phyloP scores from a whole-genome alignment of 768 basidiomycete species.

The Xanthoconium stramineum region DNA sequence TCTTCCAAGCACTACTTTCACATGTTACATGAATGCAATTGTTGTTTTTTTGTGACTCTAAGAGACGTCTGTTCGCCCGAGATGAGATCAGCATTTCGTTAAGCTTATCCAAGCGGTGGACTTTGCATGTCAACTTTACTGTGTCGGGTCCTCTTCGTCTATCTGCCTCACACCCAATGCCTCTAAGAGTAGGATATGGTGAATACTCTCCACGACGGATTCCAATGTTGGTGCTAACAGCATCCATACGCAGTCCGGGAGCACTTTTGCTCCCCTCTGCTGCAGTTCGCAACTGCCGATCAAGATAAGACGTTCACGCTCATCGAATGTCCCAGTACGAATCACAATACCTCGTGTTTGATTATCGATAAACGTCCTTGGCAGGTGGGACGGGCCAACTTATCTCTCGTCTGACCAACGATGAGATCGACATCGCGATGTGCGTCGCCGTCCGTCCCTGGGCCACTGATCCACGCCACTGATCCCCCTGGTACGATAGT shows the following conservation, averaged over 20 bases:
- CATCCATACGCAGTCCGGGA: constrained; percentile 56
- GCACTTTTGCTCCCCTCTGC: constrained; percentile 89
- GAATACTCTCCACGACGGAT: not conserved
- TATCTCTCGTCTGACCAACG: constrained; percentile 67
- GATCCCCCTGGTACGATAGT: constrained; percentile 35
- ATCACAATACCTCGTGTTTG: not conserved
- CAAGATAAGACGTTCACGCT: constrained; percentile 71
- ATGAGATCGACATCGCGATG: constrained; percentile 85
- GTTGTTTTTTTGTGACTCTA: constrained; percentile 3
- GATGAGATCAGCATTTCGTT: not conserved
- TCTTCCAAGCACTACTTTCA: not conserved
- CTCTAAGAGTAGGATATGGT: constrained; percentile 34
- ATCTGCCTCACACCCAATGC: constrained; percentile 16
- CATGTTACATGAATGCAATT: constrained; percentile 15
- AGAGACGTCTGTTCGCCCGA: not conserved
- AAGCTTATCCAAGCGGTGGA: not conserved
- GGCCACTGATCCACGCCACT: not conserved
- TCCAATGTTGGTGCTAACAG: constrained; percentile 3
- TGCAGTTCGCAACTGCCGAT: constrained; percentile 77
- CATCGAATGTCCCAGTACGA: constrained; percentile 83
- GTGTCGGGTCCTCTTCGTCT: not conserved
- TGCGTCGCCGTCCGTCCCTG: constrained; percentile 30
- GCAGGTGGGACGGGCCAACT: constrained; percentile 84
- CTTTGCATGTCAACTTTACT: not conserved
- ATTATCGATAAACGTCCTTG: constrained; percentile 20